Conservation (phyloP, 345 rosid species). For the Brassica cretica region DNA sequence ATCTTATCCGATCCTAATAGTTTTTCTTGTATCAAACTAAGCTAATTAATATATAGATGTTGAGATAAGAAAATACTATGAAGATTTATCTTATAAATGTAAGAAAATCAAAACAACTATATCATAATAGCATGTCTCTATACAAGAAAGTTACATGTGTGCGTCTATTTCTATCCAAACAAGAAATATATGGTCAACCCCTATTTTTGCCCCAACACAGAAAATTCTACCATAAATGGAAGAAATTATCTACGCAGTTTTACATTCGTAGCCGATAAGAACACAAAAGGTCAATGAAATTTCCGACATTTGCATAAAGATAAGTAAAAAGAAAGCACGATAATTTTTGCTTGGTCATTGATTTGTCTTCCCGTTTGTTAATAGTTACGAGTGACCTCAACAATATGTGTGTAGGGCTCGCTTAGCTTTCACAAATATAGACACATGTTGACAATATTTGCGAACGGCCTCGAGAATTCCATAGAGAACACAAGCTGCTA, state of each 20-base stretch:
- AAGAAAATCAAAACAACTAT: not conserved
- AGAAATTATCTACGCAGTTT: constrained; percentile 6
- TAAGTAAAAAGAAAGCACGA: not conserved
- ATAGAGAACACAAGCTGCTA: not conserved
- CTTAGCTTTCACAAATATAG: constrained; percentile 7
- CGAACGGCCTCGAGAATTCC: not conserved
- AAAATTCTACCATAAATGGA: not conserved
- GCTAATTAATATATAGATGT: not conserved
- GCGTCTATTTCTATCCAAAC: constrained; percentile 33
- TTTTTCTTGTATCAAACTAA: not conserved
- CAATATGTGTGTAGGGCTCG: not conserved
- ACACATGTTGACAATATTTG: not conserved
- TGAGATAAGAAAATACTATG: not conserved
- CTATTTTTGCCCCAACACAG: constrained; percentile 4
- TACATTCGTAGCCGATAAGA: constrained; percentile 1
- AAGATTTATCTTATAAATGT: not conserved
- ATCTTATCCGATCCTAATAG: constrained; percentile 7
- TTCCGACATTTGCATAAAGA: not conserved
- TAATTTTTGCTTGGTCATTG: constrained; percentile 9
- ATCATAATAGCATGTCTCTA: constrained; percentile 8
- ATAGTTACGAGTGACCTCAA: constrained; percentile 15
- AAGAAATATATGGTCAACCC: constrained; percentile 28
- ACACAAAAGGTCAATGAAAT: not conserved
- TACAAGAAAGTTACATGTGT: constrained; percentile 14
- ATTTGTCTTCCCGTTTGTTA: constrained; percentile 1